Evolutionary conservation across 441 rosid species (phyloP), one percentile per base, ranked within the genome.

Genomic region (Macaranga tanarius): DNA sequence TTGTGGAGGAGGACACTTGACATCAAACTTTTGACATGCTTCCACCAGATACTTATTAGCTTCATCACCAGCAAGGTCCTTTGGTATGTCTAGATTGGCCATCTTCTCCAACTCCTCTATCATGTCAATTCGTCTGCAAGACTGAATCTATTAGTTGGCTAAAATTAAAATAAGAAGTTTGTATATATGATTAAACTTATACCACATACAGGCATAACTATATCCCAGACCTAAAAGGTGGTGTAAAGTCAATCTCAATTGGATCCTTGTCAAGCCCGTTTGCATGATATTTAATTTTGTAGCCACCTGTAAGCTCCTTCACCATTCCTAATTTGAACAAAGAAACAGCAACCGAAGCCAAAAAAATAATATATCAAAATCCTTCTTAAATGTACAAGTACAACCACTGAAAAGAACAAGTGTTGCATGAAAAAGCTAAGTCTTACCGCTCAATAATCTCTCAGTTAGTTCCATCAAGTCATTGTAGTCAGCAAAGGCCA

Each of bases 401-500:
- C 34, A 62, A 58, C n/a, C n/a, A 11, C 25, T 17, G 10, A 31
- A 22, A 60, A 6, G 11, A 55, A 9, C 67, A 0, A 34, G 15
- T 47, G 62, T 48, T 64, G 51, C 44, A 52, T 50, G 26, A 5
- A 31, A 62, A 61, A 31, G 47, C 66, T 56, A 66, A 61, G 13
- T 23, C 88, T 79, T 81, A 85, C 98, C 98, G 69, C 98, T 92
- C 76, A 93, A 68, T 92, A 93, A 76, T 52, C 77, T 62, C 84
- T 93, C 98, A 13, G 95, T 90, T 56, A 93, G 88, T 34, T 80
- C 75, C 96, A 93, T 93, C 81, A 93, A 56, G 80, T 93, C 97
- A 63, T 93, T 74, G 82, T 93, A 93, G 79, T 93, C 97, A 0
- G 96, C 96, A 69, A 59, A 93, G 26, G 97, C 98, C 98, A 93